Percentiles rank a stretch among this genome's conserved stretches.
phyloP scores from a whole-genome alignment of 2,329 filamentous ascomycete species.

The Fusarium heterosporum region DNA sequence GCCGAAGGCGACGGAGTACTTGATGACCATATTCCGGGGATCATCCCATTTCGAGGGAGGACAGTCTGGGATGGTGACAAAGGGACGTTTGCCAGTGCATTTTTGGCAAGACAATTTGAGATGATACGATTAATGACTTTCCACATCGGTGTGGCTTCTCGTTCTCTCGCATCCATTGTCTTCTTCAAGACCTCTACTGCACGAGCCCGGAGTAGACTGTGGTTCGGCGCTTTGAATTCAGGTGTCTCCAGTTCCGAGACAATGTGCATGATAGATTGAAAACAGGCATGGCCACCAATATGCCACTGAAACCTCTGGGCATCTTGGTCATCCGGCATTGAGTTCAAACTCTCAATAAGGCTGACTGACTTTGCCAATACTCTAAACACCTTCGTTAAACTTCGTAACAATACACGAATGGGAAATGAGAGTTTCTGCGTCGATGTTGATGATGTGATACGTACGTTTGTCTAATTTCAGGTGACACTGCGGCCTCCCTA shows the following conservation, averaged over 20 bases:
- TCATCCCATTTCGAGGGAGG: too few relatives aligned
- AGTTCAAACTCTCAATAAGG: neutral
- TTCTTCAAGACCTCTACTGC: neutral
- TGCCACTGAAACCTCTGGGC: slow-evolving; percentile 1
- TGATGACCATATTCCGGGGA: neutral
- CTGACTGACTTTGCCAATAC: neutral
- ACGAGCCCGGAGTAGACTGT: neutral
- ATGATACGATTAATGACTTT: slow-evolving; percentile 8
- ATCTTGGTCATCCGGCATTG: neutral
- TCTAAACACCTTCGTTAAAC: neutral
- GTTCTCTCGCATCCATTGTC: neutral
- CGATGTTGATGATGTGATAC: neutral
- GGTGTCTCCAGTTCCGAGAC: slow-evolving; percentile 3
- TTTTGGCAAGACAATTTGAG: neutral
- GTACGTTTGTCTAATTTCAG: slow-evolving; percentile 2
- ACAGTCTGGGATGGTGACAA: neutral
- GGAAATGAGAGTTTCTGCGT: too few relatives aligned
- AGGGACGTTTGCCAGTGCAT: neutral
- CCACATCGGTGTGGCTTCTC: slow-evolving; percentile 2
- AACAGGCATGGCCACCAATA: slow-evolving; percentile 1
- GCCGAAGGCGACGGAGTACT: rapidly evolving
- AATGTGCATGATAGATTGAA: slow-evolving; percentile 9
- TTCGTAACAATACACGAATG: neutral
- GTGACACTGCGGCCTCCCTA: neutral
- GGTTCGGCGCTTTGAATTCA: neutral